These are phyloP conservation scores for Scheffersomyces insectosa DNA, from an alignment of 1,139 yeast species.

Conservation along the genomic window DNA sequence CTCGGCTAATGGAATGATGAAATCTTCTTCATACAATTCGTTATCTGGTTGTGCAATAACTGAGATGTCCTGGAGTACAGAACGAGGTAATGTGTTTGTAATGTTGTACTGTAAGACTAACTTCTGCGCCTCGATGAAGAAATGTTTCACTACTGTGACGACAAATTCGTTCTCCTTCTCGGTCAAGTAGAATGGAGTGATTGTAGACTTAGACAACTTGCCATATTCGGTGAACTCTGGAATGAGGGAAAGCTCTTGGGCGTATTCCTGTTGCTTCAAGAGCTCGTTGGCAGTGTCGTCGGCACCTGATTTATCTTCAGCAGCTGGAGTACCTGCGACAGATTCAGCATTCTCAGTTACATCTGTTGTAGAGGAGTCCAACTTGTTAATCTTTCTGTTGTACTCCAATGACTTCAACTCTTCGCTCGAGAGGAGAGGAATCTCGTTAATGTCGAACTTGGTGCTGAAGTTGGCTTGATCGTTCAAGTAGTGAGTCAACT, in stretches of 20 bases:
- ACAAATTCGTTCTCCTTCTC: slow-evolving; percentile 94
- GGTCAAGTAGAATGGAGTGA: slow-evolving; percentile 64
- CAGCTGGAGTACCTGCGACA: slow-evolving; percentile 8
- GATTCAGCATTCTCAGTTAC: slow-evolving; percentile 14
- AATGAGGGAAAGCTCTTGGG: slow-evolving; percentile 63
- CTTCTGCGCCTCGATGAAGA: slow-evolving; percentile 64
- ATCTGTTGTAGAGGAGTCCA: slow-evolving; percentile 34
- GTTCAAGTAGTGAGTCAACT: slow-evolving; percentile 69
- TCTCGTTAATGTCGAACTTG: slow-evolving; percentile 70
- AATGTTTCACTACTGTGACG: slow-evolving; percentile 80
- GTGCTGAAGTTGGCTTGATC: slow-evolving; percentile 57
- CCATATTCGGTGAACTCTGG: slow-evolving; percentile 78
- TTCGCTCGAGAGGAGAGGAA: slow-evolving; percentile 64
- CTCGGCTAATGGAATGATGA: slow-evolving; percentile 71
- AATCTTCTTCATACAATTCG: slow-evolving; percentile 64
- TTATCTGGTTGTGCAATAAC: slow-evolving; percentile 68
- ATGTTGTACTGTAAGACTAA: slow-evolving; percentile 84
- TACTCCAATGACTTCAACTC: slow-evolving; percentile 64
- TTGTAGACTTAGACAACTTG: slow-evolving; percentile 68
- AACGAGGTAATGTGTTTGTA: slow-evolving; percentile 79
- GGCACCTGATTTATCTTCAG: slow-evolving; percentile 12
- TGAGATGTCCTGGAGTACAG: slow-evolving; percentile 77
- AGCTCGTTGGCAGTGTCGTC: slow-evolving; percentile 42
- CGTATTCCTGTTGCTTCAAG: slow-evolving; percentile 60
- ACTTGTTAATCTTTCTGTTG: slow-evolving; percentile 56